These are phyloP conservation scores for Penicillium vulpinum DNA, from an alignment of 2,329 filamentous ascomycete species.

Conservation along the genomic window DNA sequence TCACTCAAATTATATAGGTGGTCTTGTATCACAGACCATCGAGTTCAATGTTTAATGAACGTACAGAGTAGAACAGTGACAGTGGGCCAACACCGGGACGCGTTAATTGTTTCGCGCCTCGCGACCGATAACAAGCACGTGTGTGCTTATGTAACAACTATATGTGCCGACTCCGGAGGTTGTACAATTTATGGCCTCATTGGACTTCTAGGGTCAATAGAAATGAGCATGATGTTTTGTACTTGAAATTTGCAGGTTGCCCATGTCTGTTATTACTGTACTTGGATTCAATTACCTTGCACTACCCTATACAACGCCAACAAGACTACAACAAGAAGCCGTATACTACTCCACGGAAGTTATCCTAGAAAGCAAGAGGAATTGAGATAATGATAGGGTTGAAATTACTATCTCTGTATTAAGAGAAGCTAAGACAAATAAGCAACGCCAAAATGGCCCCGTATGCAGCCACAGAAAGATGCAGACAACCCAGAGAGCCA, in stretches of 20 bases:
- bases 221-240: background rate
- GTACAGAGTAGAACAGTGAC: conserved; percentile 1
- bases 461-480: conserved; percentile 15
- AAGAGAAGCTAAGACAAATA: conserved; percentile 10
- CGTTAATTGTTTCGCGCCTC: conserved; percentile 25
- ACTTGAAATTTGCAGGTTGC: background rate
- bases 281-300: background rate
- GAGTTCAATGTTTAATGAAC: background rate
- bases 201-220: background rate
- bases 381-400: conserved; percentile 3
- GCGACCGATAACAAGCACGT: conserved; percentile 29
- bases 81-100: conserved; percentile 18
- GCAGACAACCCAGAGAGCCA: conserved; percentile 6
- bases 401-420: conserved; percentile 17
- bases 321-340: background rate
- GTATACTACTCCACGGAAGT: background rate
- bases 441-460: conserved; percentile 6
- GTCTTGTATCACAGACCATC: background rate
- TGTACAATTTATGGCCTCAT: background rate
- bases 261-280: background rate
- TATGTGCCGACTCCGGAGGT: background rate
- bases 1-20: background rate
- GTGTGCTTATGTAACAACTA: conserved; percentile 14
- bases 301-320: background rate
- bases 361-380: background rate